phyloP scores from a whole-genome alignment of 2,329 filamentous ascomycete genomes.

The Colletotrichum tofieldiae region DNA sequence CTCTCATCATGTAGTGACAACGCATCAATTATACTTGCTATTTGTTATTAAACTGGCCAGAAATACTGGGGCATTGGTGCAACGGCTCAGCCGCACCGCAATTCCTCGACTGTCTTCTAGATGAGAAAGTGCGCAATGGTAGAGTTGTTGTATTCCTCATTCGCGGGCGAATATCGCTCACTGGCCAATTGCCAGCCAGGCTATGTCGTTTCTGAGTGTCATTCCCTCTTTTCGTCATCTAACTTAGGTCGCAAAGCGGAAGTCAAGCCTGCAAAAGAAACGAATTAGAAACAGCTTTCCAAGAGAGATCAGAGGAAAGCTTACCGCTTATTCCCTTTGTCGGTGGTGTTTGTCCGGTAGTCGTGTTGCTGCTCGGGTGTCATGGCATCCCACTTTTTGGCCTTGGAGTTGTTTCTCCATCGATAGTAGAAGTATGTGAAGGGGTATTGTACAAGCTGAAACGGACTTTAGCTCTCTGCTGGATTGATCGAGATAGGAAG shows the following conservation, averaged over 20 bases:
- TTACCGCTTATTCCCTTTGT: constrained; percentile 62
- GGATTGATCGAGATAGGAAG: accelerated
- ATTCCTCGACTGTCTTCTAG: not conserved
- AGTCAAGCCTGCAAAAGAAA: constrained; percentile 24
- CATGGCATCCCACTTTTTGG: constrained; percentile 57
- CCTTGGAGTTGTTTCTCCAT: constrained; percentile 56
- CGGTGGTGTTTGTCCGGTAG: constrained; percentile 61
- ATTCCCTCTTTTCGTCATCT: too few relatives aligned
- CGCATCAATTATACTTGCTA: not conserved
- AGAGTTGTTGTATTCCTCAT: not conserved
- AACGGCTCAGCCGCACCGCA: not conserved
- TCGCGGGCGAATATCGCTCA: accelerated
- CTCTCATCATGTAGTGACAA: not conserved
- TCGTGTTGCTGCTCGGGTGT: constrained; percentile 57
- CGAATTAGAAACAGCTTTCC: not conserved
- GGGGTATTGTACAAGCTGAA: constrained; percentile 55
- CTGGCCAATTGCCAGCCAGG: not conserved
- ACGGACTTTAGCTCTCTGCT: constrained; percentile 39
- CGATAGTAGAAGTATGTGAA: constrained; percentile 57
- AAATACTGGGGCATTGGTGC: not conserved
- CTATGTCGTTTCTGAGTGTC: not conserved
- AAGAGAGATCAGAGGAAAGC: not conserved
- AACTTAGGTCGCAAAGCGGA: constrained; percentile 35
- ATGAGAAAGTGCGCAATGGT: not conserved
- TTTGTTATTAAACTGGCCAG: too few relatives aligned